Base-by-base conservation (phyloP, 108 stramenopile genomes). In the Chaetoceros tenuissimus region DNA sequence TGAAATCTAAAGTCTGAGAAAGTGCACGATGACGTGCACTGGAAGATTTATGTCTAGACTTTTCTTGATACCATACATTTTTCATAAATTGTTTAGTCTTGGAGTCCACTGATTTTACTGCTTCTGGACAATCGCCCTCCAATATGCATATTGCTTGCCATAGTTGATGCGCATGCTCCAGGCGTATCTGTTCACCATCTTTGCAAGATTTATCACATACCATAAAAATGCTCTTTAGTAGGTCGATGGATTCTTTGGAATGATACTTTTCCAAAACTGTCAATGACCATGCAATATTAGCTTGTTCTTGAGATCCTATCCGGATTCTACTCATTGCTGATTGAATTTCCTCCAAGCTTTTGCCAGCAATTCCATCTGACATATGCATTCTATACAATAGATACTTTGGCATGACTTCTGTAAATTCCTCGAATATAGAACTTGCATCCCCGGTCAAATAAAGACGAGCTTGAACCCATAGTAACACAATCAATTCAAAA, bases 111-210 rank as follows among this genome's bases (percentile, higher is more conserved):
- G 60, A 40, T 24, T 58, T 53, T 0, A 84, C 82, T 8, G 77
- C 75, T 46, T 63, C 62, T 10, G 85, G 85, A 68, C 79, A 73
- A 18, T 87, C 85, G 22, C 72, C 63, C 53, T 79, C 73, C 20
- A 84, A 57, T 3, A 92, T 40, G 59, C 79, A 88, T 26, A 59
- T 76, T n/a, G 83, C 76, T 59, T 92, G 87, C 86, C 86, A 92
- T 10, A 92, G 72, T 60, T 92, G 91, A 70, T 92, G 91, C 13
- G 86, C 86, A 60, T 92, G 86, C 31, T 88, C 91, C 26, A 88
- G 76, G 48, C 85, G 84, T 20, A 92, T 86, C 3, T 60, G 40
- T 1, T 67, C 55, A 18, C 77, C 62, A 24, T 66, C 52, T 28
- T 73, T 53, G 20, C 68, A 77, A 24, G 79, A 62, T 18, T 61